Conservation (phyloP, 2,329 filamentous ascomycete genomes). For the Ascochyta viciae-villosae region DNA sequence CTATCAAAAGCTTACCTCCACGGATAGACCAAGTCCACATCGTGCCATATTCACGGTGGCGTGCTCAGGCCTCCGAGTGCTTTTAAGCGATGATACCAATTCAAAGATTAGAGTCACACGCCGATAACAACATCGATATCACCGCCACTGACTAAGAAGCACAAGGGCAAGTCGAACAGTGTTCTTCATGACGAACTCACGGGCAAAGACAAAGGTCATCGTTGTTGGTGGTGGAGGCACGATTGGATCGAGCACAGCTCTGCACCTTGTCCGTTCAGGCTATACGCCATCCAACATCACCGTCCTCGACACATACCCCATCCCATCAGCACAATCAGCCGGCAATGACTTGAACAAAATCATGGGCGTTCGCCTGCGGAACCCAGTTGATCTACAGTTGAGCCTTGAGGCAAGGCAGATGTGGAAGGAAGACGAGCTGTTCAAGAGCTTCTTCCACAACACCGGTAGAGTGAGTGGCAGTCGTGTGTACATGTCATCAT, state of each 20-base stretch:
- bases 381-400: conserved; percentile 47
- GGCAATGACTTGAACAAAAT: conserved; percentile 62
- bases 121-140: conserved; percentile 18
- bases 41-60: conserved; percentile 22
- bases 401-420: conserved; percentile 45
- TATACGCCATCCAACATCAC: conserved; percentile 56
- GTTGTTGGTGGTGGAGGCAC: conserved; percentile 61
- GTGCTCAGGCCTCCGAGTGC: conserved; percentile 22
- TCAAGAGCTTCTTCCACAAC: conserved; percentile 56
- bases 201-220: conserved; percentile 40
- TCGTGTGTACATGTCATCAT: background rate
- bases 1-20: conserved; percentile 6
- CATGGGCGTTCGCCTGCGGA: conserved; percentile 50
- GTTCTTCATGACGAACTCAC: conserved; percentile 25
- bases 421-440: conserved; percentile 57
- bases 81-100: conserved; percentile 15
- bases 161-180: background rate
- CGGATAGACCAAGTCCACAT: conserved; percentile 12
- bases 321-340: conserved; percentile 57
- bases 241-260: conserved; percentile 59
- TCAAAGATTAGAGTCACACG: conserved; percentile 1
- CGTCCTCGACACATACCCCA: conserved; percentile 56
- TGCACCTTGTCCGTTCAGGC: conserved; percentile 58
- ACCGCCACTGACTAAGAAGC: conserved; percentile 4
- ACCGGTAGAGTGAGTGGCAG: conserved; percentile 45